These are phyloP conservation scores for Fusarium pilosicola DNA, from an alignment of 2,329 filamentous ascomycete genomes.

Conservation along the genomic window DNA sequence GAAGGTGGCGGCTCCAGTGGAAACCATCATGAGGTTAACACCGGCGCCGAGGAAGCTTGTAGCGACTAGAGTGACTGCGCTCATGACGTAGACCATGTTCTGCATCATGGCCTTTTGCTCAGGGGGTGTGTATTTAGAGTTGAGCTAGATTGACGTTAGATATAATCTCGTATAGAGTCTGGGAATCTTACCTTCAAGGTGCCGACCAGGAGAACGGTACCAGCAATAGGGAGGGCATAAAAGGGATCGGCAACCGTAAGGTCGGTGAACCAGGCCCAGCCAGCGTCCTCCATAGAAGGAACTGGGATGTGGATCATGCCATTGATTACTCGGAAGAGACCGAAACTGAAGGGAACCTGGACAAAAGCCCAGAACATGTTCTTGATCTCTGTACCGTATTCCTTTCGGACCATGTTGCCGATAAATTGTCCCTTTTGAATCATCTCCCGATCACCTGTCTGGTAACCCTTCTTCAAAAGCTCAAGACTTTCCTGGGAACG, in stretches of 20 bases:
- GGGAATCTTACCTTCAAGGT: constrained; percentile 62
- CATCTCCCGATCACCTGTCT: constrained; percentile 56
- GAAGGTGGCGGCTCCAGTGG: constrained; percentile 52
- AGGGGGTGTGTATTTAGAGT: constrained; percentile 47
- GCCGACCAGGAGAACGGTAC: constrained; percentile 65
- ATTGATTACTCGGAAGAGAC: constrained; percentile 80
- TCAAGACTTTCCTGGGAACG: constrained; percentile 60
- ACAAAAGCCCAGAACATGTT: constrained; percentile 53
- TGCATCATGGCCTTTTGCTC: constrained; percentile 52
- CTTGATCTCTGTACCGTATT: constrained; percentile 49
- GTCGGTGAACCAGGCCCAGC: constrained; percentile 81
- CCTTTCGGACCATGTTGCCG: constrained; percentile 50
- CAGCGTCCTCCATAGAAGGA: constrained; percentile 77
- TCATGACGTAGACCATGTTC: constrained; percentile 56
- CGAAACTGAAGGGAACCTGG: constrained; percentile 76
- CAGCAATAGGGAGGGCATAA: constrained; percentile 75
- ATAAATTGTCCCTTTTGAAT: constrained; percentile 50
- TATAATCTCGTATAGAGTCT: neutral
- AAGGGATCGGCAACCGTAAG: constrained; percentile 80
- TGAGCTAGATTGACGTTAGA: constrained; percentile 48
- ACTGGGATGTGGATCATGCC: constrained; percentile 83
- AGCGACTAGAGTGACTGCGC: constrained; percentile 55
- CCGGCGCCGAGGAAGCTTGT: constrained; percentile 60
- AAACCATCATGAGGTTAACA: constrained; percentile 60
- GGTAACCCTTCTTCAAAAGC: constrained; percentile 59